phyloP scores from a whole-genome alignment of 2,329 filamentous ascomycete genomes.

The Truncatella angustata region DNA sequence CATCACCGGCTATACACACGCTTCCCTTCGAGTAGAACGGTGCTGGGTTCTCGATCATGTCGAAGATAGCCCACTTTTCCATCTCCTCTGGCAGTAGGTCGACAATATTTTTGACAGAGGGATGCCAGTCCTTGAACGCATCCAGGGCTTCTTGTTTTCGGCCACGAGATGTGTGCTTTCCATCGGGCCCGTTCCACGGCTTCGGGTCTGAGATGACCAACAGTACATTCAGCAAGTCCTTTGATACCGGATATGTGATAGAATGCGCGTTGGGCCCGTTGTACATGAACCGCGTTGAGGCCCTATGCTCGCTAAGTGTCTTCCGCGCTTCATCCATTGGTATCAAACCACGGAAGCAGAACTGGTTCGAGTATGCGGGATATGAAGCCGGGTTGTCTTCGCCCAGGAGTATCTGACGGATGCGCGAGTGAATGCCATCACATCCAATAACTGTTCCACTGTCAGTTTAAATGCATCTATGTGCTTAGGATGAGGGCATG shows the following conservation, averaged over 20 bases:
- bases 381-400: constrained; percentile 39
- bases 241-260: constrained; percentile 60
- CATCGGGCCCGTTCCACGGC: constrained; percentile 31
- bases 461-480: no score
- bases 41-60: constrained; percentile 44
- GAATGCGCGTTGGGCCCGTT: constrained; percentile 56
- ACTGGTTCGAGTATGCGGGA: constrained; percentile 54
- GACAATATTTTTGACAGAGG: constrained; percentile 33
- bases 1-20: constrained; percentile 52
- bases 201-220: constrained; percentile 40
- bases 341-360: constrained; percentile 61
- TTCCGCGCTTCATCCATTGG: constrained; percentile 53
- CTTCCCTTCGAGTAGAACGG: constrained; percentile 40
- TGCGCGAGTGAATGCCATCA: constrained; percentile 61
- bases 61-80: constrained; percentile 57
- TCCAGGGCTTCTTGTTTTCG: constrained; percentile 36
- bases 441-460: constrained; percentile 50
- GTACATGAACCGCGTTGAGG: constrained; percentile 52
- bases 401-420: constrained; percentile 52
- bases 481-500: no score
- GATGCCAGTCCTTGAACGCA: constrained; percentile 41
- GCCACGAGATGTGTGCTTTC: constrained; percentile 32
- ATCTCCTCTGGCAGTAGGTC: constrained; percentile 44
- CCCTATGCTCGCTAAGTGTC: constrained; percentile 47
- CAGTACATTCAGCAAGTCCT: constrained; percentile 57